Evolutionary conservation across 306 rosid genomes (phyloP), one percentile per base, ranked within the genome.

Genomic region (Malus asiatica): DNA sequence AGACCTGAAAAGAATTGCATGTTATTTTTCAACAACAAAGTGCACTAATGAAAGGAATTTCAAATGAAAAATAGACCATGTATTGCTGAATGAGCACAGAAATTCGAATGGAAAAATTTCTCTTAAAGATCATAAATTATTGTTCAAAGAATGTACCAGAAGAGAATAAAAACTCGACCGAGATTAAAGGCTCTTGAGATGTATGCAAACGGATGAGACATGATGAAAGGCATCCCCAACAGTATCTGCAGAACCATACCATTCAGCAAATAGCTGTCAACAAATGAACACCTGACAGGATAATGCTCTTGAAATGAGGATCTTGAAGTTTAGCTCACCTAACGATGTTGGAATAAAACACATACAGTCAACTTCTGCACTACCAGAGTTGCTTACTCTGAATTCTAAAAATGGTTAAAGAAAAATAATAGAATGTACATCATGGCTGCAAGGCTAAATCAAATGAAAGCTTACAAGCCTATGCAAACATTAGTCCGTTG

Each of bases 81-180:
- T 64, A 51, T 72, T 58, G 70, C 65, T 68, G 20, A 27, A 78
- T 58, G 19, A 44, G 73, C 80, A 46, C 45, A 61, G 6, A 44
- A 58, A 79, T 73, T 27, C 5, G 66, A 52, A 66, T 61, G 23
- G 65, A 59, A 77, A 72, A 15, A 19, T 71, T 61, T 68, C 70
- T 66, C 57, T 70, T 68, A 69, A 75, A 87, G 72, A 57, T 44
- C 71, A 66, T 76, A 68, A 72, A 64, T 44, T 63, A 55, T 57
- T 42, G 67, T 63, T 81, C 64, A 35, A 76, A 55, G 48, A 58
- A 79, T 64, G 83, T 92, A 94, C 97, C 97, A 95, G 83, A 90
- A 95, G 85, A 90, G 97, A 83, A 95, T 88, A 89, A 95, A 95
- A 85, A 95, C 89, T 2, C 97, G 97, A 42, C 97, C 93, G 70